Base-by-base conservation (phyloP, 1,139 yeast genomes). In the Geotrichum bryndzae region DNA sequence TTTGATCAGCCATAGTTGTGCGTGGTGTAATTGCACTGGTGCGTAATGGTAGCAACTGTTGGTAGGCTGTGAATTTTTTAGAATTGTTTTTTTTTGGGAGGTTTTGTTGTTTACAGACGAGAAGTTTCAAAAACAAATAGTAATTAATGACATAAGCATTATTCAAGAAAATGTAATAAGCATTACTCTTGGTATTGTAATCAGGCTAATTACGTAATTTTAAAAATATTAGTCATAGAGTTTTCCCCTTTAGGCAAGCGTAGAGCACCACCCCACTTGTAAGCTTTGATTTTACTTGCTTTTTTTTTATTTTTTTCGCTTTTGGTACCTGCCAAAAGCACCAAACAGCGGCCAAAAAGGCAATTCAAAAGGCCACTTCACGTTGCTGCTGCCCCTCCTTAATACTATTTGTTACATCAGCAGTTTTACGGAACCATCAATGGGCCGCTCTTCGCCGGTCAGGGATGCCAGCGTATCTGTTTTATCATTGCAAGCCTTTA, bases 1-100 rank as follows among this genome's bases (percentile, higher is more conserved):
- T 48, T 18, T 51, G 51, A n/a, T 56, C 54, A 51, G 58, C 54
- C 58, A 56, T 56, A 54, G 48, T 18, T n/a, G n/a, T 31, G 48
- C 10, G 4, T 11, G 29, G 23, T 15, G 35, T 23, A 15, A 48
- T 25, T 51, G 23, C 46, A 8, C 48, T 41, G 6, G 48, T 41
- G 48, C 48, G 48, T 41, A 23, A 23, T 41, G 22, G n/a, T n/a
- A 23, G 48, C 48, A 41, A 41, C 22, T 1, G 48, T 41, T 41
- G 48, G 48, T 41, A n/a, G 22, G 8, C 48, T n/a, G 48, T 41
- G 48, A 41, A n/a, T 15, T 41, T 41, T 41, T 41, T n/a, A 41
- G 48, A 15, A n/a, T n/a, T 41, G 48, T n/a, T 7, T 15, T 15
- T 38, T 41, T 41, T 41, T 41, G 48, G 48, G 48, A 41, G 48